A percentile compares a stretch with the other conserved stretches of the same genome.
Conservation (phyloP, 495 filamentous ascomycete species). For the Aspergillus baeticus region DNA sequence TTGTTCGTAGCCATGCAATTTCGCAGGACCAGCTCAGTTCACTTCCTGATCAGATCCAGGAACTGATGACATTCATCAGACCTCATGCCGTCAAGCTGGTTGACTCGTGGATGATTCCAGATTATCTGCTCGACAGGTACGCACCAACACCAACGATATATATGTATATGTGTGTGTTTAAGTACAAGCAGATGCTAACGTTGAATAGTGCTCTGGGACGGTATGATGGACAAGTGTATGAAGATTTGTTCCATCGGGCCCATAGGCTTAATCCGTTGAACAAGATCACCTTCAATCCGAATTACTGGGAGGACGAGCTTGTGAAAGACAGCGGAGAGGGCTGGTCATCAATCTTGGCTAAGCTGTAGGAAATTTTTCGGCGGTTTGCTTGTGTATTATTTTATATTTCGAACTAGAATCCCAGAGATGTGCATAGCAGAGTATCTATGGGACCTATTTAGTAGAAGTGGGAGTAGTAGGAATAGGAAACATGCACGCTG, state of each 20-base stretch:
- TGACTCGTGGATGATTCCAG: conserved; percentile 48
- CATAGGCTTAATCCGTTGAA: conserved; percentile 50
- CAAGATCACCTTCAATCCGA: conserved; percentile 43
- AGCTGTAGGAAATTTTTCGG: too few relatives aligned
- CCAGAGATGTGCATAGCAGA: too few relatives aligned
- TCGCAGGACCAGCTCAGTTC: conserved; percentile 30
- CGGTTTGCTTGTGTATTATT: too few relatives aligned
- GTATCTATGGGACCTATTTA: too few relatives aligned
- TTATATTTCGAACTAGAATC: too few relatives aligned
- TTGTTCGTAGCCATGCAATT: conserved; percentile 39
- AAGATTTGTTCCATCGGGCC: conserved; percentile 46
- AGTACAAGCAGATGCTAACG: not conserved
- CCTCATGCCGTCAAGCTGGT: conserved; percentile 49
- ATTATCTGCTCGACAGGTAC: conserved; percentile 47
- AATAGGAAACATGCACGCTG: too few relatives aligned
- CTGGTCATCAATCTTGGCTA: too few relatives aligned
- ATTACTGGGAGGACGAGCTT: conserved; percentile 51
- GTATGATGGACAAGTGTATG: conserved; percentile 49
- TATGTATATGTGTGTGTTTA: too few relatives aligned
- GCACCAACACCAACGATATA: not conserved
- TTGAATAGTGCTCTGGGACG: conserved; percentile 41
- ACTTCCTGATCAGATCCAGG: conserved; percentile 36
- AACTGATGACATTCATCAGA: conserved; percentile 40
- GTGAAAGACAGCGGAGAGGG: conserved; percentile 32
- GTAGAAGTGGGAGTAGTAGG: too few relatives aligned